Conservation (phyloP, 345 rosid species). For the Brassica cretica region DNA sequence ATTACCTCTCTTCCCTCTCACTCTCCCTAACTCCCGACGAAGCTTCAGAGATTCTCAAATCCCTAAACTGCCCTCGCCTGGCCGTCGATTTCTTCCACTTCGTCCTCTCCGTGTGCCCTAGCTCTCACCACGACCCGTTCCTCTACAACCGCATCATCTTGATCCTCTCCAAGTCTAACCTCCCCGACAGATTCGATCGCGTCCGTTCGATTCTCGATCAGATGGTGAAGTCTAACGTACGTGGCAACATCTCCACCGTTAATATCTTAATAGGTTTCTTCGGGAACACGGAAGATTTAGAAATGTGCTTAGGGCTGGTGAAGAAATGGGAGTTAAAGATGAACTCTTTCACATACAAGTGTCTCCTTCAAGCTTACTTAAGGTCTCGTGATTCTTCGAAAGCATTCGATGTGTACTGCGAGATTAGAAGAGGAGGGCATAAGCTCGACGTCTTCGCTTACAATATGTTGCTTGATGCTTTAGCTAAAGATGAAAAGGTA, state of each 20-base stretch:
- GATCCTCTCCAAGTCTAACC: slow-evolving; percentile 69
- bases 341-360: slow-evolving; percentile 80
- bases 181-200: slow-evolving; percentile 47
- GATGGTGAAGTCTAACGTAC: slow-evolving; percentile 55
- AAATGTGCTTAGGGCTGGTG: slow-evolving; percentile 53
- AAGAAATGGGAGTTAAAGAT: slow-evolving; percentile 75
- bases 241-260: slow-evolving; percentile 74
- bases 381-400: slow-evolving; percentile 58
- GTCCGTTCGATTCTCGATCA: slow-evolving; percentile 52
- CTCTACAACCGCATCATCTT: slow-evolving; percentile 68
- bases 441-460: slow-evolving; percentile 73
- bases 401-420: slow-evolving; percentile 60
- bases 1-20: slow-evolving; percentile 64
- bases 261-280: slow-evolving; percentile 76
- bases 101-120: slow-evolving; percentile 53
- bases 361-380: slow-evolving; percentile 75
- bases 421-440: slow-evolving; percentile 70
- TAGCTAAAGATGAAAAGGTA: slow-evolving; percentile 79
- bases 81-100: slow-evolving; percentile 65
- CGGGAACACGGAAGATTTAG: slow-evolving; percentile 56
- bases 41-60: slow-evolving; percentile 78
- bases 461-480: slow-evolving; percentile 89
- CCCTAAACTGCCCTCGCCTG: slow-evolving; percentile 71
- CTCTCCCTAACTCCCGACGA: slow-evolving; percentile 67
- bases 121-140: slow-evolving; percentile 58